phyloP scores from a whole-genome alignment of 1,139 yeast genomes.

The Pichia sp. region DNA sequence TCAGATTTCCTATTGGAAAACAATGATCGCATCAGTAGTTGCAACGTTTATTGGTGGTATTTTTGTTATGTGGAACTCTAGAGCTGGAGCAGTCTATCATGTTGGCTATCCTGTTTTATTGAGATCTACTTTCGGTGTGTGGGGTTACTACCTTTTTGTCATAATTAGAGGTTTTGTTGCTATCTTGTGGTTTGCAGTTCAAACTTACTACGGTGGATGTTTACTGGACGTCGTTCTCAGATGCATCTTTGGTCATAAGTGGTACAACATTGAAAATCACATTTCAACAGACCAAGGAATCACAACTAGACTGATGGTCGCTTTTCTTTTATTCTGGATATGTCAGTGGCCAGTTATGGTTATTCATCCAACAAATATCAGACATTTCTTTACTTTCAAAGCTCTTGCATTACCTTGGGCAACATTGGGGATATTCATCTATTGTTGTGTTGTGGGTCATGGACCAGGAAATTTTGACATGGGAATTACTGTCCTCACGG shows the following conservation, averaged over 20 bases:
- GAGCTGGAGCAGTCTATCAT: constrained; percentile 26
- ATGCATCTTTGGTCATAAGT: constrained; percentile 25
- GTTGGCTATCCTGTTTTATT: constrained; percentile 27
- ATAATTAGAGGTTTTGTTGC: constrained; percentile 40
- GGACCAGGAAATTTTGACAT: constrained; percentile 41
- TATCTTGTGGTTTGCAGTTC: constrained; percentile 39
- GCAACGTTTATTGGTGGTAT: constrained; percentile 22
- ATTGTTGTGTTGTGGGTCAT: constrained; percentile 29
- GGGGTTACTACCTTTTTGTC: constrained; percentile 41
- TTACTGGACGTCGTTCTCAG: constrained; percentile 34
- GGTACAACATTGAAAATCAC: constrained; percentile 21
- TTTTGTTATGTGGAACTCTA: constrained; percentile 22
- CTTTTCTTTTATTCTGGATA: constrained; percentile 43
- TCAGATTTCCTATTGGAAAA: constrained; percentile 22
- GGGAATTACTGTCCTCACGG: constrained; percentile 29
- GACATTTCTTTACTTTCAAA: constrained; percentile 36
- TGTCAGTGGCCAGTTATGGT: constrained; percentile 36
- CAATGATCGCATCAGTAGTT: constrained; percentile 23
- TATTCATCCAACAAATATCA: constrained; percentile 33
- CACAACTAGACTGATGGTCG: constrained; percentile 39
- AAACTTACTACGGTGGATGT: constrained; percentile 31
- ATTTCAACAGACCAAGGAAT: constrained; percentile 36
- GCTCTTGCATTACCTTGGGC: constrained; percentile 40
- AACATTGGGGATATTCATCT: constrained; percentile 39
- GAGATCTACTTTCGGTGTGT: constrained; percentile 23